A percentile compares a stretch with the other conserved stretches of the same genome.
phyloP scores from a whole-genome alignment of 495 filamentous ascomycete genomes.

The Neurospora sp. region DNA sequence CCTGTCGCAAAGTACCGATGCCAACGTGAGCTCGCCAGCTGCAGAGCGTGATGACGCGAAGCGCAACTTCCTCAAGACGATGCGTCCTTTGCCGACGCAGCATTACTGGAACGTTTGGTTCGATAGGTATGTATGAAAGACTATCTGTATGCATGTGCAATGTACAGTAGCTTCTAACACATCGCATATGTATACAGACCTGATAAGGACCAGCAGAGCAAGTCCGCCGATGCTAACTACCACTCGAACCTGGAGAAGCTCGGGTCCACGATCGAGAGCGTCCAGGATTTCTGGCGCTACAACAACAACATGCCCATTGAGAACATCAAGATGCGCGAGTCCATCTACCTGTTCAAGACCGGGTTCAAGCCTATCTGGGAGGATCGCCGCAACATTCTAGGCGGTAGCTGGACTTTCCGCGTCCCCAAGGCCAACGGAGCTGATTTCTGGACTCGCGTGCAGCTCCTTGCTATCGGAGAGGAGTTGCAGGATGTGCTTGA shows the following conservation, averaged over 20 bases:
- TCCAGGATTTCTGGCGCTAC: conserved; percentile 79
- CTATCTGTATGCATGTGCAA: neutral
- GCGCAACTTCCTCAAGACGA: conserved; percentile 49
- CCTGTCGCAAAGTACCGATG: conserved; percentile 39
- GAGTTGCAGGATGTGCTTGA: conserved; percentile 67
- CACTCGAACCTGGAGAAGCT: conserved; percentile 57
- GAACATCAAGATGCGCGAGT: conserved; percentile 67
- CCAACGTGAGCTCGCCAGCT: conserved; percentile 42
- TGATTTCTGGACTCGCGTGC: conserved; percentile 71
- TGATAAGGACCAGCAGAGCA: conserved; percentile 24
- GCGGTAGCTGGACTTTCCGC: conserved; percentile 81
- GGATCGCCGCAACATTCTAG: conserved; percentile 69
- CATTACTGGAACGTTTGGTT: conserved; percentile 55
- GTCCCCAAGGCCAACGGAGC: conserved; percentile 62
- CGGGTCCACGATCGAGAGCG: conserved; percentile 57
- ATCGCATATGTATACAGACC: neutral
- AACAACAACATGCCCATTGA: conserved; percentile 80
- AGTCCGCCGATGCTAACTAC: conserved; percentile 38
- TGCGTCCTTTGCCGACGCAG: conserved; percentile 49
- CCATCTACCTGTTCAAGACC: conserved; percentile 79
- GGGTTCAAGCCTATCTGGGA: conserved; percentile 86
- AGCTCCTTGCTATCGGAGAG: conserved; percentile 77
- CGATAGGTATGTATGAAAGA: conserved; percentile 32
- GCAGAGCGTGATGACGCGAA: conserved; percentile 50
- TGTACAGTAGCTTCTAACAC: neutral